Conservation (phyloP, 148 eudicot genomes). For the Amaranthus palmeri region DNA sequence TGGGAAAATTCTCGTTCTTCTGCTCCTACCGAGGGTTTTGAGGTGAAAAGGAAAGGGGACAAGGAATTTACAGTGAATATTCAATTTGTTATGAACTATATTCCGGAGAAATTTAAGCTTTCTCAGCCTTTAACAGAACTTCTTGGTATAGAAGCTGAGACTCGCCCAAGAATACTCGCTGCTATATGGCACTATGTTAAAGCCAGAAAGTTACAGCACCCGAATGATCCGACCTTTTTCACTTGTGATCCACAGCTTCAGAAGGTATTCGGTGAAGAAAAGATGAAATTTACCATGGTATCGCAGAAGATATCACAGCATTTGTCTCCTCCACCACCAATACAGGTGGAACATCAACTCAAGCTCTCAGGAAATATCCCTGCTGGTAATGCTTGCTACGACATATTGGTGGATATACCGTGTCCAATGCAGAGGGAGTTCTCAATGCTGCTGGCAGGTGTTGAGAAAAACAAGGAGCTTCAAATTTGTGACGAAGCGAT, state of each 20-base stretch:
- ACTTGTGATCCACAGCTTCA: slow-evolving; percentile 79
- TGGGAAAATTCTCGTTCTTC: slow-evolving; percentile 85
- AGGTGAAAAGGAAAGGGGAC: slow-evolving; percentile 86
- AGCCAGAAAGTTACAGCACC: slow-evolving; percentile 77
- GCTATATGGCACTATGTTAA: slow-evolving; percentile 92
- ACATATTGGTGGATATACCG: slow-evolving; percentile 82
- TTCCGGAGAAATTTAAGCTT: slow-evolving; percentile 83
- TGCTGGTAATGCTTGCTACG: slow-evolving; percentile 80
- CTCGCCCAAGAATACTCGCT: slow-evolving; percentile 78
- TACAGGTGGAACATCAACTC: slow-evolving; percentile 78
- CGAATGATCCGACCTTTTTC: slow-evolving; percentile 71
- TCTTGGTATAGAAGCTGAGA: slow-evolving; percentile 89
- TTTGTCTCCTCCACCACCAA: slow-evolving; percentile 71
- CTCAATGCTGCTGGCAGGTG: slow-evolving; percentile 61
- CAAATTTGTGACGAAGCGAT: slow-evolving; percentile 86
- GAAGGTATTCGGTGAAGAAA: slow-evolving; percentile 75
- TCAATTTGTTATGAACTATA: slow-evolving; percentile 72
- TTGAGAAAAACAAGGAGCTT: slow-evolving; percentile 82
- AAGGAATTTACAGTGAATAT: slow-evolving; percentile 62
- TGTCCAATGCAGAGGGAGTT: slow-evolving; percentile 82
- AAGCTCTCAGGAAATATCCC: slow-evolving; percentile 78
- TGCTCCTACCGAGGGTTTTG: slow-evolving; percentile 85
- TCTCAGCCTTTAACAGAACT: slow-evolving; percentile 73
- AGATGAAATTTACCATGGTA: slow-evolving; percentile 70
- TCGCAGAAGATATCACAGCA: slow-evolving; percentile 74